Evolutionary conservation across 2,329 filamentous ascomycete genomes (phyloP).

Genomic region (Aureobasidium sp.): DNA sequence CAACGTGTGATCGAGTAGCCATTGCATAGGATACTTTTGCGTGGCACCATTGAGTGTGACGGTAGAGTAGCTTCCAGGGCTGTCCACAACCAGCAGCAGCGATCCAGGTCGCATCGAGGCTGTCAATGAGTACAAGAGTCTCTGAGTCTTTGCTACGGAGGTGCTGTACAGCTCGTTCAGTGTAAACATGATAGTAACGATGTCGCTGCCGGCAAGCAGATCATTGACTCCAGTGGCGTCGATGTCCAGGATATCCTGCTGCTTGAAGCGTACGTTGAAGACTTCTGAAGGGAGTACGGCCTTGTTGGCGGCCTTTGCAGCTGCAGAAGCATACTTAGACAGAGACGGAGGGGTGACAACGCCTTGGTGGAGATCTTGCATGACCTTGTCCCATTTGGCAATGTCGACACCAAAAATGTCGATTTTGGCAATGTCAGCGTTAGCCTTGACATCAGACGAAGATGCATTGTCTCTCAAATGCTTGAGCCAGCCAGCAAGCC

Average conservation of each 20-base stretch:
- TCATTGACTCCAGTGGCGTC: constrained; percentile 30
- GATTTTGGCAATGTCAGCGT: constrained; percentile 20
- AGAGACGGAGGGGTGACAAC: constrained; percentile 46
- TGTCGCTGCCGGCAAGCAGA: constrained; percentile 26
- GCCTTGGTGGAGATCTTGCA: constrained; percentile 49
- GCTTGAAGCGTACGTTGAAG: constrained; percentile 38
- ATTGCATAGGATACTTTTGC: constrained; percentile 85
- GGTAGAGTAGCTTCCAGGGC: constrained; percentile 86
- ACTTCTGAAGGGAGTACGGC: constrained; percentile 28
- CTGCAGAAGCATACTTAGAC: constrained; percentile 42
- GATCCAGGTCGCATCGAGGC: constrained; percentile 50
- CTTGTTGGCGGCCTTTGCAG: constrained; percentile 35
- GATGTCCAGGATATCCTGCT: constrained; percentile 45
- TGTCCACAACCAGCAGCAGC: constrained; percentile 79
- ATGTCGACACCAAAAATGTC: constrained; percentile 68
- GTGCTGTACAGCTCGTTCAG: constrained; percentile 88
- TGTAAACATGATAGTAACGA: constrained; percentile 86
- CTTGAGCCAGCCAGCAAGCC: constrained; percentile 49
- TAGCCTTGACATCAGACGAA: constrained; percentile 1
- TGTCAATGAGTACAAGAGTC: constrained; percentile 65
- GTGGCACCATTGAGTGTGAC: constrained; percentile 52
- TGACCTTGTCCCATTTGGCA: constrained; percentile 65
- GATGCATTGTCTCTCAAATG: constrained; percentile 1
- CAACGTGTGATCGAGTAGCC: constrained; percentile 79
- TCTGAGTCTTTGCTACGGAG: constrained; percentile 67